These are phyloP conservation scores for Lizonia empirigonia DNA, from an alignment of 2,329 filamentous ascomycete species.

Conservation along the genomic window DNA sequence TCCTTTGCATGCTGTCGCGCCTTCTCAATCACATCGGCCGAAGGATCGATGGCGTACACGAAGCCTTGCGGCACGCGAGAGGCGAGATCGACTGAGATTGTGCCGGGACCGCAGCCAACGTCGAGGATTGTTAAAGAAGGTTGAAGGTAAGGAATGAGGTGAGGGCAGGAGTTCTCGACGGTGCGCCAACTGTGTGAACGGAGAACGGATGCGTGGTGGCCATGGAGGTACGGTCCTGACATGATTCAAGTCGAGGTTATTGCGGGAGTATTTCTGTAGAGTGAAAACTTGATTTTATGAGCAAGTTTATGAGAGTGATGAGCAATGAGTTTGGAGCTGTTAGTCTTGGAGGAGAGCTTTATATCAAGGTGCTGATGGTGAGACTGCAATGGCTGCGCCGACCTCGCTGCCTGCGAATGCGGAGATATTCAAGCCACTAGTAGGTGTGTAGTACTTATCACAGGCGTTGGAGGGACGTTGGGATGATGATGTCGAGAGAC, in stretches of 20 bases:
- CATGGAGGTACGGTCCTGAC: conserved; percentile 47
- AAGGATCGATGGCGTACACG: conserved; percentile 55
- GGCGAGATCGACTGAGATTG: conserved; percentile 54
- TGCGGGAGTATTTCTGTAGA: not conserved
- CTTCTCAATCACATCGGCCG: conserved; percentile 50
- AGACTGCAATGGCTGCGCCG: not conserved
- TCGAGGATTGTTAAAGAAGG: conserved; percentile 51
- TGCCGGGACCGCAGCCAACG: conserved; percentile 57
- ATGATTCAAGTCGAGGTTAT: not conserved
- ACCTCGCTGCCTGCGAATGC: conserved; percentile 10
- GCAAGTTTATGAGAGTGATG: not conserved
- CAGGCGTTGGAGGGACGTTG: not conserved
- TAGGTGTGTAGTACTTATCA: not conserved
- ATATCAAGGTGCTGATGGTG: not conserved
- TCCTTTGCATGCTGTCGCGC: conserved; percentile 47
- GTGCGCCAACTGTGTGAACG: conserved; percentile 54
- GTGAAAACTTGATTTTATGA: not conserved
- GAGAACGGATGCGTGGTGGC: conserved; percentile 50
- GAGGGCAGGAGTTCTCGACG: conserved; percentile 52
- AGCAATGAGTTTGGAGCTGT: not conserved
- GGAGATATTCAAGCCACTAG: conserved; percentile 8
- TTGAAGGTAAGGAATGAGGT: conserved; percentile 43
- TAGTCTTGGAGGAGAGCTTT: not conserved
- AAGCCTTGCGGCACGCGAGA: conserved; percentile 51
- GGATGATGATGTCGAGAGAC: conserved; percentile 4